Percentiles rank a stretch among this genome's conserved stretches.
phyloP scores from a whole-genome alignment of 2,329 filamentous ascomycete genomes.

The Xenoacremonium recifei region DNA sequence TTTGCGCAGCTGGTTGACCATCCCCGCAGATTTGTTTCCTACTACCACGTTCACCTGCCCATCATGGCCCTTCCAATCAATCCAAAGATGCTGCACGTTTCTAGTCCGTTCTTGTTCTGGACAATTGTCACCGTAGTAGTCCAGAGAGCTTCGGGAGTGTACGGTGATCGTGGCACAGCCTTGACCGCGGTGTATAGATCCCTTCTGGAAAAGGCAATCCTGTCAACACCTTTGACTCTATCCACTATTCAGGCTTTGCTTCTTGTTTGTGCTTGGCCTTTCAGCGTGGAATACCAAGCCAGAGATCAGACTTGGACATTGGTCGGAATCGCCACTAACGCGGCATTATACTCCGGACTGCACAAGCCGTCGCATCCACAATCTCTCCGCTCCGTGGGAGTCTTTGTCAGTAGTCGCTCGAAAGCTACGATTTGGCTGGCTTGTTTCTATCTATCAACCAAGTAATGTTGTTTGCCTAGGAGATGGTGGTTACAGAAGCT shows the following conservation, averaged over 20 bases:
- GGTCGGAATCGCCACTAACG: background rate
- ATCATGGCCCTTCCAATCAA: background rate
- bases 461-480: background rate
- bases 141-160: background rate
- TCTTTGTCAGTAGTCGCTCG: background rate
- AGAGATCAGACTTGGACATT: background rate
- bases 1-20: background rate
- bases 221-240: background rate
- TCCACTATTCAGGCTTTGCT: background rate
- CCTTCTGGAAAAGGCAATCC: background rate
- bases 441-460: background rate
- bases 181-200: background rate
- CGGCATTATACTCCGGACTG: background rate
- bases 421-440: background rate
- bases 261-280: background rate
- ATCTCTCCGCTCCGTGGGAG: background rate
- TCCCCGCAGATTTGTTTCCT: background rate
- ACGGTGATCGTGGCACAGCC: background rate
- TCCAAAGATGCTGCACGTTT: background rate
- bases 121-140: background rate
- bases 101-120: background rate
- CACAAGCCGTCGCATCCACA: background rate
- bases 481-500: background rate
- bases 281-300: background rate
- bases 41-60: background rate